These are phyloP conservation scores for Lonicera japonica DNA, from an alignment of 129 eudicot genomes.

Conservation along the genomic window DNA sequence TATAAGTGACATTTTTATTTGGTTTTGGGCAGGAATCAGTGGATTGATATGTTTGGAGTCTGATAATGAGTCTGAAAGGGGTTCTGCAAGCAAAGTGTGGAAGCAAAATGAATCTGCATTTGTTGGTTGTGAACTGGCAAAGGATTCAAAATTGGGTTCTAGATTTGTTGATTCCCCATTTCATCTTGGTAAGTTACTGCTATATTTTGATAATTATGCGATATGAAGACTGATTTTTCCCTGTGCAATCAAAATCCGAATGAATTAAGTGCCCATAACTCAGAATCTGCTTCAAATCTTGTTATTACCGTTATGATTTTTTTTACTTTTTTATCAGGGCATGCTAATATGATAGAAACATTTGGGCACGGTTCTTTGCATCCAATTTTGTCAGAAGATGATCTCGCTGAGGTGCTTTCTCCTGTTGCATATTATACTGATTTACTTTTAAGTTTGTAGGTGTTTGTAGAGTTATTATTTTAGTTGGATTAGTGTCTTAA, in stretches of 20 bases:
- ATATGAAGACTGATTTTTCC: neutral
- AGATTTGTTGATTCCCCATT: conserved; percentile 27
- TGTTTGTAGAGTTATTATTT: neutral
- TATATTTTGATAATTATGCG: neutral
- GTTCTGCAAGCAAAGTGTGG: conserved; percentile 15
- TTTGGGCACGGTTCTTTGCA: conserved; percentile 20
- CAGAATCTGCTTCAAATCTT: conserved; percentile 1
- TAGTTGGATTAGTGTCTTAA: neutral
- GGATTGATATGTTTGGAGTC: conserved; percentile 68
- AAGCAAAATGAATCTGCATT: conserved; percentile 15
- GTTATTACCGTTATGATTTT: neutral
- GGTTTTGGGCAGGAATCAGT: conserved; percentile 22
- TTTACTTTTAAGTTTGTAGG: neutral
- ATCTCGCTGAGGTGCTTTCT: conserved; percentile 36
- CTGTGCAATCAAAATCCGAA: neutral
- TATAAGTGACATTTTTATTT: neutral
- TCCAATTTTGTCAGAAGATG: conserved; percentile 28
- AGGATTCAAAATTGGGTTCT: conserved; percentile 26
- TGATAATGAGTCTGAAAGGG: conserved; percentile 54
- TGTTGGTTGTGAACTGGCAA: conserved; percentile 26
- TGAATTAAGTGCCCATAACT: neutral
- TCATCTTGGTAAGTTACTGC: conserved; percentile 26
- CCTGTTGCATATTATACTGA: neutral
- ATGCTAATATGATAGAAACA: conserved; percentile 15
- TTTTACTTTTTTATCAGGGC: conserved; percentile 11